Base-by-base conservation (phyloP, 176 grass and related monocot species). In the Calamus simplicifolius region DNA sequence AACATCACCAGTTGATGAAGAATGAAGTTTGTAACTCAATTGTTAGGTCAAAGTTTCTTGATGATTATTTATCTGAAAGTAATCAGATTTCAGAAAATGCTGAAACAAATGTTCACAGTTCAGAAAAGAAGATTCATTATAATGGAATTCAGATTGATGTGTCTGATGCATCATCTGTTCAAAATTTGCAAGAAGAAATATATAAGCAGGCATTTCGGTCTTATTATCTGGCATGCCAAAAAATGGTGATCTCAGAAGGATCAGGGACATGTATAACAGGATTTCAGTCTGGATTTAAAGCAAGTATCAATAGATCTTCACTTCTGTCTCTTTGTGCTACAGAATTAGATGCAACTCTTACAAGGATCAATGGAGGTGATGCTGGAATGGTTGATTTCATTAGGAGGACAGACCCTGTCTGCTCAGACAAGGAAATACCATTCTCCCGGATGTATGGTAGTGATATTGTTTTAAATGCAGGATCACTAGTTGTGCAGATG, bases 381-480 rank as follows among this genome's bases (percentile, higher is more conserved):
- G 83, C 82, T 74, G 87, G 80, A 55, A 90, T 96, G 80, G 79
- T 96, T 80, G 75, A 51, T n/a, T 90, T 90, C 68, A 69, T 90
- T 43, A 96, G 82, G 76, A 78, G 29, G 61, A 53, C 80, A 23
- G 92, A 96, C 78, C 74, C 74, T 54, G 64, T 90, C 57, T 87
- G 83, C 67, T 81, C 77, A 56, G 84, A 88, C 74, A 87, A 85
- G 69, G 75, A 90, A 57, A 84, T 96, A 72, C 92, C 92, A 16
- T 96, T 96, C 80, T 89, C 86, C 16, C 78, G 85, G 62, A 76
- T 90, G 70, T 96, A 96, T 80, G 92, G 92, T 59, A 85, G 92
- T 70, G 90, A 90, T 80, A 69, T 96, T 73, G 68, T 66, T 72
- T 67, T 96, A 77, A 90, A 82, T 79, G 73, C 83, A 76, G 81